These are phyloP conservation scores for Scalesia atractyloides DNA, from an alignment of 129 eudicot species.

Conservation along the genomic window DNA sequence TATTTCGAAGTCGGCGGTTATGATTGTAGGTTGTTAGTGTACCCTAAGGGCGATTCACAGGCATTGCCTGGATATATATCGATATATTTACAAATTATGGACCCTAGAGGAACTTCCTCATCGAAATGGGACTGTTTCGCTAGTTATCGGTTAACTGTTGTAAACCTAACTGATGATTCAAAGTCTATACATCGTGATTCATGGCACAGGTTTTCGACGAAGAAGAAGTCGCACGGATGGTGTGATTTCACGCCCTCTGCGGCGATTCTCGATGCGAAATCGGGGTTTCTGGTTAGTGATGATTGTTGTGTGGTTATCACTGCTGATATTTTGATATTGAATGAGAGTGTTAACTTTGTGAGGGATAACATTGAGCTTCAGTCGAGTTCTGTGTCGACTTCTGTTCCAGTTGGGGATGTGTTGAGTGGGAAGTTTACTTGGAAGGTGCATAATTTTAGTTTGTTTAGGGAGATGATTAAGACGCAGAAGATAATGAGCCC, in stretches of 20 bases:
- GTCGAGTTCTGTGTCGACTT: slow-evolving; percentile 17
- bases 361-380: slow-evolving; percentile 69
- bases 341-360: slow-evolving; percentile 61
- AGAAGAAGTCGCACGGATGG: slow-evolving; percentile 98
- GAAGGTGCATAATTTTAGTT: slow-evolving; percentile 89
- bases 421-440: slow-evolving; percentile 96
- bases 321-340: slow-evolving; percentile 80
- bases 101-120: slow-evolving; percentile 75
- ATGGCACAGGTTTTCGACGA: slow-evolving; percentile 91
- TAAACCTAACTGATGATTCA: slow-evolving; percentile 57
- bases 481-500: slow-evolving; percentile 99
- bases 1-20: slow-evolving; percentile 97
- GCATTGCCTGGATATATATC: slow-evolving; percentile 89
- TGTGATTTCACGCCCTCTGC: slow-evolving; percentile 81
- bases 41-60: slow-evolving; percentile 93
- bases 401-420: slow-evolving; percentile 58
- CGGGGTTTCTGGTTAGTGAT: slow-evolving; percentile 53
- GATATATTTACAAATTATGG: slow-evolving; percentile 83
- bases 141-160: slow-evolving; percentile 74
- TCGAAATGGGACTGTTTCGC: slow-evolving; percentile 97
- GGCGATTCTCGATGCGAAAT: slow-evolving; percentile 58
- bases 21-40: slow-evolving; percentile 82
- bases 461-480: slow-evolving; percentile 91
- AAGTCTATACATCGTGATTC: slow-evolving; percentile 89
- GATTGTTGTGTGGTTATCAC: slow-evolving; percentile 64